Evolutionary conservation across 2,329 filamentous ascomycete genomes (phyloP), one percentile per base, ranked within the genome.

Genomic region (Diaporthe vaccinii): DNA sequence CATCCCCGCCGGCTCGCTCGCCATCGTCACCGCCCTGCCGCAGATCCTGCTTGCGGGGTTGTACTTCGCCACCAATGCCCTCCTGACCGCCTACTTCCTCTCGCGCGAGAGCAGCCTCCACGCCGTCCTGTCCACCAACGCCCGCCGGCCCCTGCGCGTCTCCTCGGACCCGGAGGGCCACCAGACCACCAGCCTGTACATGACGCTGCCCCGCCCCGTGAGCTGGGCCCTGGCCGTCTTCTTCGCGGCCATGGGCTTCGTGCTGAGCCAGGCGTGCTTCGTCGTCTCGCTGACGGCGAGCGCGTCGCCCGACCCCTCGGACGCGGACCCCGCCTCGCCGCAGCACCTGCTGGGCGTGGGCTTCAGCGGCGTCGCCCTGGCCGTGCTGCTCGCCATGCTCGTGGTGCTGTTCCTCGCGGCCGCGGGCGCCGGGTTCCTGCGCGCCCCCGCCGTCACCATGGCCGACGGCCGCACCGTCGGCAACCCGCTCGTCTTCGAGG

Each of bases 61-160:
- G 12, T 90, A 90, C 80, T 80, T 90, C 44, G 79, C 84, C 15
- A 82, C 82, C 62, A 89, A 90, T 81, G 81, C 84, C 6, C 83
- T 89, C 31, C 80, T 90, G 20, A 87, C 86, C 2, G 81, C 84
- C 4, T 88, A 86, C 80, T 88, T 84, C 79, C 82, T 90, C 53
- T 88, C 87, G 2, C 85, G 88, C 80, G 89, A 90, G 79, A 82
- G 87, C 61, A 84, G 86, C 3, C 84, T 84, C 71, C 89, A 86
- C 78, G 85, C 85, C 4, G 10, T 70, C 55, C 65, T 59, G 6
- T 28, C 51, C 39, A n/a, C 22, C 39, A 51, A 51, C 53, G 4
- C 36, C 55, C n/a, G 34, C 49, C 80, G 78, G 7, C 78, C 81
- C 53, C 83, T 90, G 36, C 86, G 89, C 44, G 85, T 90, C 44